Percentiles rank a stretch among this genome's conserved stretches.
Evolutionary conservation across 2,329 filamentous ascomycete genomes (phyloP).

Genomic region (Colletotrichum tabaci): DNA sequence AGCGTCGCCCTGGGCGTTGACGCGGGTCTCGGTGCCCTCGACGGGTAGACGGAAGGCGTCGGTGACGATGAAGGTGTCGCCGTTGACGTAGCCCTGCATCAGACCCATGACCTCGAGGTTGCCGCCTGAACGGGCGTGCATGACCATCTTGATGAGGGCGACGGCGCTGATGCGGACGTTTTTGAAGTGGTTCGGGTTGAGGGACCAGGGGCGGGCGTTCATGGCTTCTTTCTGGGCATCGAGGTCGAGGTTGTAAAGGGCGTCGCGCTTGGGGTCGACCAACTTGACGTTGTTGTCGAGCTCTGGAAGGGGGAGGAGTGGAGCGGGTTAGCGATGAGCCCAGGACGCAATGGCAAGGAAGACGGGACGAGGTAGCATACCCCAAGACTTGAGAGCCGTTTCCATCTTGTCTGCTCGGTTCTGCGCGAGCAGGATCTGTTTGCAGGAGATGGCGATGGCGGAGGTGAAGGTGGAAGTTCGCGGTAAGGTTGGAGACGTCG

Average conservation of each 20-base stretch:
- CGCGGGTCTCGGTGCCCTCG: constrained; percentile 97
- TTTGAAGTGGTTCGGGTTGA: constrained; percentile 90
- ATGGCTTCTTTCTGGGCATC: constrained; percentile 77
- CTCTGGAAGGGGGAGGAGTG: constrained; percentile 67
- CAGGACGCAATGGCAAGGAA: not conserved
- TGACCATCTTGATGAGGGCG: constrained; percentile 98
- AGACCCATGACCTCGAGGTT: constrained; percentile 96
- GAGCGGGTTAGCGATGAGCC: not conserved
- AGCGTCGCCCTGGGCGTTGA: constrained; percentile 95
- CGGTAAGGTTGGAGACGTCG: constrained; percentile 7
- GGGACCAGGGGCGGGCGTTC: constrained; percentile 79
- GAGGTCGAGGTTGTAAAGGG: constrained; percentile 87
- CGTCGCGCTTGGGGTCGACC: constrained; percentile 89
- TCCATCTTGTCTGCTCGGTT: constrained; percentile 46
- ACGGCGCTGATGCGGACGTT: constrained; percentile 93
- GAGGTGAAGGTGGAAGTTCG: constrained; percentile 3
- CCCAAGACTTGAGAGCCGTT: constrained; percentile 48
- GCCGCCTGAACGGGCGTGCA: constrained; percentile 97
- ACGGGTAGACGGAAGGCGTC: constrained; percentile 95
- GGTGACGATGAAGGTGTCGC: constrained; percentile 89
- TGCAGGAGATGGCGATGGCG: constrained; percentile 20
- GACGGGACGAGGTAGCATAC: constrained; percentile 36
- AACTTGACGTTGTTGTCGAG: constrained; percentile 88
- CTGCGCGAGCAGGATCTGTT: constrained; percentile 21
- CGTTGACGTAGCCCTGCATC: constrained; percentile 95